Evolutionary conservation across 2,329 filamentous ascomycete genomes (phyloP), one percentile per base, ranked within the genome.

Genomic region (Cordyceps tenuipes): DNA sequence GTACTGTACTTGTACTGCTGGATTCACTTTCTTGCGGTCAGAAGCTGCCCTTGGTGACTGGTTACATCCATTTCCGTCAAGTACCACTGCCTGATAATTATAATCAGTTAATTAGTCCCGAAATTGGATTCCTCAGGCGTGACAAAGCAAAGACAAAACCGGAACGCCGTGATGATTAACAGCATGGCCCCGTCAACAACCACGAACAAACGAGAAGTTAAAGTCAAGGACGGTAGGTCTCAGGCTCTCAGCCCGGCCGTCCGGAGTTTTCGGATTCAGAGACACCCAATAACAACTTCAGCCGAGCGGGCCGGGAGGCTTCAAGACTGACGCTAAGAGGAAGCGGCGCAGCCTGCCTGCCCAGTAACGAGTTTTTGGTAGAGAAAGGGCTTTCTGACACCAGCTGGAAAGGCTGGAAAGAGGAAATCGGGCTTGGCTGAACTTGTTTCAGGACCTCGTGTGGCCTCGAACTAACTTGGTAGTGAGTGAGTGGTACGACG

Each of bases 111-210:
- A n/a, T n/a, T n/a, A n/a, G 39, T n/a, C n/a, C 34, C 34, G 12
- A 36, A 48, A 48, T 12, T 26, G 12, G 12, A 48, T 39, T 50
- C 17, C 36, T 58, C 56, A 51, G 36, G 36, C 23, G n/a, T 50
- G 47, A 58, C 47, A 31, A 57, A 57, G 55, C 55, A 57, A 29
- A 50, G 21, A 57, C 44, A 36, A 47, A 57, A 17, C 2, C 9
- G 21, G 10, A 21, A 54, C 13, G 31, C 36, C 23, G 8, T 41
- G 39, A 52, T 41, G 23, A 56, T 3, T 29, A 55, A 23, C 7
- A 21, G 21, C 19, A 46, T 21, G 15, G 39, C 17, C 39, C 39
- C 39, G 13, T n/a, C 39, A 8, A n/a, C 39, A 6, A 43, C 13
- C 39, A n/a, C 23, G 4, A 23, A 23, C 23, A 23, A 43, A 43